Base-by-base conservation (phyloP, 2,329 filamentous ascomycete genomes). In the Gnomoniopsis smithogilvyi region DNA sequence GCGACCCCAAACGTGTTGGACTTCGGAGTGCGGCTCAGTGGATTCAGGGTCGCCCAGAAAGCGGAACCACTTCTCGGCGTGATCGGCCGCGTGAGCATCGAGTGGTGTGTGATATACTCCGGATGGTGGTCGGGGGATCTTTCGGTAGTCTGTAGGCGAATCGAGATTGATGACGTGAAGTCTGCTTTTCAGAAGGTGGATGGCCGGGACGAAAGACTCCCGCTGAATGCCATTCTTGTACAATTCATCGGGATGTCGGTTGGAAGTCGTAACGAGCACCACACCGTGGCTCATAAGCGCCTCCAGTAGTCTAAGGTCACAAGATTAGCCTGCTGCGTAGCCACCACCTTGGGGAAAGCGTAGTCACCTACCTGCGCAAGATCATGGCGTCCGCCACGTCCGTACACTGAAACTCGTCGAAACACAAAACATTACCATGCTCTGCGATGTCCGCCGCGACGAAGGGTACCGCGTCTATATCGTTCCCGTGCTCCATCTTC, bases 371-470 rank as follows among this genome's bases (percentile, higher is more conserved):
- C 80, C 91, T 83, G 67, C 95, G 84, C 66, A 99, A 73, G 67
- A 99, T 99, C 95, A 99, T 99, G 67, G 95, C 95, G 76, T 98
- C 94, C 17, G 95, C 95, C 34, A 99, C 94, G 74, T 99, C 95
- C 43, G 95, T 99, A 70, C 93, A 97, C 72, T 99, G 95, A 70
- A 99, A 99, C 77, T 99, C 95, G 74, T 99, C 95, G 71, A 99
- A 99, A 73, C 95, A 99, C 45, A 99, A 79, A 26, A 99, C 91
- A 59, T 89, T 92, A 36, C 88, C 88, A 63, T 87, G 81, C 68
- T 92, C 86, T 7, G 95, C 95, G 70, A 99, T 95, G 69, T 95
- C 89, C n/a, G 94, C 95, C 2, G 94, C 94, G 19, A 98, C 89
- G 70, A 96, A 95, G 0, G 94, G 94, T 48, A 98, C 84, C 0